Percentiles rank a stretch among this genome's conserved stretches.
Evolutionary conservation across 164 flowering plant genomes (phyloP).

Genomic region (Berberis vulgaris): DNA sequence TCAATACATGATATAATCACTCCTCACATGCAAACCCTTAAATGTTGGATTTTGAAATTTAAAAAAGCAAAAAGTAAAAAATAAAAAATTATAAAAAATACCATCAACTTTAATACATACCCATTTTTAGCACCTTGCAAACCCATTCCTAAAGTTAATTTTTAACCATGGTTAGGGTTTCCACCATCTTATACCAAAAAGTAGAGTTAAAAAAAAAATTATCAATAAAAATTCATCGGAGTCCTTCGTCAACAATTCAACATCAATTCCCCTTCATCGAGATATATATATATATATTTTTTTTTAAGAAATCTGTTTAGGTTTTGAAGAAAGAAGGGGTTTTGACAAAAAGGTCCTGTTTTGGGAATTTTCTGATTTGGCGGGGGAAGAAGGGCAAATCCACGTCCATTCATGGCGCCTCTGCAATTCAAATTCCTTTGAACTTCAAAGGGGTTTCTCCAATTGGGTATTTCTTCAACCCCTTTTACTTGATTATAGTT

Average conservation of each 20-base stretch:
- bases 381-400: constrained; percentile 16
- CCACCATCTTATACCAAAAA: constrained; percentile 9
- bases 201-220: constrained; percentile 9
- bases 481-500: constrained; percentile 4
- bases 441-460: constrained; percentile 10
- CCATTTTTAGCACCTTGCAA: neutral
- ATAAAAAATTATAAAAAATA: neutral
- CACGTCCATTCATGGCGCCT: constrained; percentile 30
- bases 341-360: constrained; percentile 22
- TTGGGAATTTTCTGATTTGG: constrained; percentile 29
- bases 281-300: no score
- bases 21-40: no score
- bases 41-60: neutral
- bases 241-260: no score
- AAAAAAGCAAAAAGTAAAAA: neutral
- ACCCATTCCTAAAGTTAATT: constrained; percentile 18
- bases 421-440: constrained; percentile 24
- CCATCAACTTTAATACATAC: neutral
- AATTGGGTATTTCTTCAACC: neutral
- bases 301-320: constrained; percentile 3
- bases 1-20: no score
- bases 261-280: no score
- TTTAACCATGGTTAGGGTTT: constrained; percentile 30
- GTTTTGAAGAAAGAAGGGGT: constrained; percentile 5
- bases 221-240: neutral